Evolutionary conservation across 257 asterid genomes (phyloP), one percentile per base, ranked within the genome.

Genomic region (Solanum okadae): DNA sequence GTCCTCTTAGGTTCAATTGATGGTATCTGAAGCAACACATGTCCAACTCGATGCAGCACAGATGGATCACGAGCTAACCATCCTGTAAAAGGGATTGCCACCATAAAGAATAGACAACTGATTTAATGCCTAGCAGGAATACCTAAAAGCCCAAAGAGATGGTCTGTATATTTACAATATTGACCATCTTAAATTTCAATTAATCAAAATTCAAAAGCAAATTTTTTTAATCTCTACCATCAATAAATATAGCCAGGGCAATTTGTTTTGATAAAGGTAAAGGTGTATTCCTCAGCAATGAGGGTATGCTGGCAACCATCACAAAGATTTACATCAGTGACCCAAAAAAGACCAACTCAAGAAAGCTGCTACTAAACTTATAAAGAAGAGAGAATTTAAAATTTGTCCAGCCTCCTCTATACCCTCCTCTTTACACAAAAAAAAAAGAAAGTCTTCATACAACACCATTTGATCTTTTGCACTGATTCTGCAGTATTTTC

Each of bases 51-150:
- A 91, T 90, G 96, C 93, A 97, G 83, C 89, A 91, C 92, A 86
- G 96, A 94, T 81, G 99, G 98, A 88, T 97, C 98, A 81, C 93
- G 95, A 31, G 99, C 96, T 85, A 97, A 93, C 87, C 94, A 94
- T 42, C 99, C 99, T 97, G 93, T 76, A 90, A 84, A 92, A 52
- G 89, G 87, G 42, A 87, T 34, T 84, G 87, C 40, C 73, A 89
- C 65, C 86, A 44, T 10, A 31, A 49, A 49, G 27, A 82, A 82
- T 49, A 29, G 70, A 49, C 29, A 46, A 29, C 70, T 29, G 44
- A 82, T 82, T 46, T 18, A 82, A 29, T 31, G 44, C 42, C 42
- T 82, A 49, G 86, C 27, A 29, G 42, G 63, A 46, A 29, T 49
- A 49, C 44, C 44, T 29, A 52, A 49, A 31, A 18, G 6, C 84